Evolutionary conservation across 441 rosid genomes (phyloP), one percentile per base, ranked within the genome.

Genomic region (Mallotus repandus): DNA sequence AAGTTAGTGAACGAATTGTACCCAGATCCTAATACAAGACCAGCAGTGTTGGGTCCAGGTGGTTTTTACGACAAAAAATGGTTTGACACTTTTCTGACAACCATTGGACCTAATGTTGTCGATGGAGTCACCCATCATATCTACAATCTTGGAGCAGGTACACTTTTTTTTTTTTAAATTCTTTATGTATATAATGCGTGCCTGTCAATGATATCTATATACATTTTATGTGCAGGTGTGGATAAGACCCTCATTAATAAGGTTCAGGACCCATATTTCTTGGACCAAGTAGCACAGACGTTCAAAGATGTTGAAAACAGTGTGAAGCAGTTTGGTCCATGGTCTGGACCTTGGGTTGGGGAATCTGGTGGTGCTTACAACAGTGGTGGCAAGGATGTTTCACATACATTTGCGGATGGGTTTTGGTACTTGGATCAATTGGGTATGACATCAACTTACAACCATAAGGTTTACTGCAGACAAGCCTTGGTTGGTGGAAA

Each of bases 291-390:
- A 48, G 85, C 88, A 59, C 80, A 84, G 52, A 85, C 89, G 7
- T 86, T 60, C 53, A 79, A 49, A 53, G 89, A 88, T 7, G 38
- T 82, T 5, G 21, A 68, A 0, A 43, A 52, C 0, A 70, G 71
- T 0, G 71, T 85, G 8, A 43, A 75, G 22, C 52, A 67, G 11
- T 78, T 76, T 15, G 90, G 87, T 1, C 88, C 91, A 0, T 85
- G 89, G 91, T 60, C 92, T 0, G 79, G 74, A 9, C 76, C 89
- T 0, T 91, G 97, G 97, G 88, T 91, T 16, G 85, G 91, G 0
- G 97, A 91, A 81, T 22, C 94, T 2, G 92, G 94, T 66, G 91
- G 96, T 59, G 92, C 94, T 65, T 91, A 79, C 58, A 91, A 91
- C 65, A 89, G 91, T 54, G 94, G 97, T 21, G 86, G 95, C 77